A percentile compares a stretch with the other conserved stretches of the same genome.
Conservation (phyloP, 2,329 filamentous ascomycete genomes). For the Aspergillus felis region DNA sequence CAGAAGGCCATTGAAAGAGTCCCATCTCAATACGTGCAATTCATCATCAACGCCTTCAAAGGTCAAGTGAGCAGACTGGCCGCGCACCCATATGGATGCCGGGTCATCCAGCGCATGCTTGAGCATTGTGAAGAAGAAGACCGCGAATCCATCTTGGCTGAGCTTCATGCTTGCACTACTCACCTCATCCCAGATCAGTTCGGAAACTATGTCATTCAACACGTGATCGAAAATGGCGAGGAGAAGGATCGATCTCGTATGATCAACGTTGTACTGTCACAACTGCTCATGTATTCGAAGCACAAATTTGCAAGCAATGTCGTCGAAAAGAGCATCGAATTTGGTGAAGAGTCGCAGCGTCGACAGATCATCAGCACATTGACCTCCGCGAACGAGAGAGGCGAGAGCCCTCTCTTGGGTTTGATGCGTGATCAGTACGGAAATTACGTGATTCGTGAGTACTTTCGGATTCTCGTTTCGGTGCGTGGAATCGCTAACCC, state of each 20-base stretch:
- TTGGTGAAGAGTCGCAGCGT: conserved; percentile 66
- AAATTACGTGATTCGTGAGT: conserved; percentile 95
- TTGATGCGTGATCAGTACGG: conserved; percentile 89
- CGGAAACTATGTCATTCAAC: conserved; percentile 94
- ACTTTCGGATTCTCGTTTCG: background rate
- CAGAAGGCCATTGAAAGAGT: conserved; percentile 87
- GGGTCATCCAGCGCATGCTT: conserved; percentile 87
- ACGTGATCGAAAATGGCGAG: conserved; percentile 77
- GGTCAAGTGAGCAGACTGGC: conserved; percentile 71
- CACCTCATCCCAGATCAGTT: conserved; percentile 80
- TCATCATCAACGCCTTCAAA: conserved; percentile 77
- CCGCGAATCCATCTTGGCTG: conserved; percentile 67
- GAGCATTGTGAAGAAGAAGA: conserved; percentile 74
- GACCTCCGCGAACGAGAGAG: conserved; percentile 57
- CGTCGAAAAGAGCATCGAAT: conserved; percentile 84
- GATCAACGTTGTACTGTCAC: conserved; percentile 66
- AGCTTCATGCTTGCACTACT: conserved; percentile 69
- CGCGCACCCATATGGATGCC: conserved; percentile 79
- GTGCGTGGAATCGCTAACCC: conserved; percentile 21
- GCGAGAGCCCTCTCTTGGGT: conserved; percentile 65
- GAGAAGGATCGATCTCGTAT: conserved; percentile 68
- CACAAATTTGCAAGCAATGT: conserved; percentile 98
- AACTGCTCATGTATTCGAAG: conserved; percentile 74
- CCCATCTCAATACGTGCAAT: conserved; percentile 72
- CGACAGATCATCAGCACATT: conserved; percentile 64